Evolutionary conservation across 148 eudicot genomes (phyloP).

Genomic region (Arctostaphylos glauca): DNA sequence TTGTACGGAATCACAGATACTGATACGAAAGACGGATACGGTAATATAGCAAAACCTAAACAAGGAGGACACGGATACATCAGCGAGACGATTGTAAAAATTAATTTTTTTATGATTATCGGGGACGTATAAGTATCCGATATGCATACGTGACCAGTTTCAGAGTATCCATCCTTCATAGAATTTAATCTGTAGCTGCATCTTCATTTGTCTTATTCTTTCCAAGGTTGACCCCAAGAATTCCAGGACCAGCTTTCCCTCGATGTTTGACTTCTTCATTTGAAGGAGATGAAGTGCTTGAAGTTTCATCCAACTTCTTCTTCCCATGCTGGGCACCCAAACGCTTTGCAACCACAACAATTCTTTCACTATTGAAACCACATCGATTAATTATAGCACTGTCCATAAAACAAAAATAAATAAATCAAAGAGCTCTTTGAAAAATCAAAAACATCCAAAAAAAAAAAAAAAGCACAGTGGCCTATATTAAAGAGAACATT

Average conservation of each 20-base stretch:
- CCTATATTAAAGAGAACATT: not conserved
- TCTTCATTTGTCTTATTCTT: conserved; percentile 96
- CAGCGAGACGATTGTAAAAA: no score
- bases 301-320: conserved; percentile 85
- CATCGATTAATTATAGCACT: conserved; percentile 95
- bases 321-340: conserved; percentile 98
- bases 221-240: conserved; percentile 97
- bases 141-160: no score
- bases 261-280: conserved; percentile 78
- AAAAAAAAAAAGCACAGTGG: not conserved
- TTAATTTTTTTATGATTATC: no score
- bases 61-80: no score
- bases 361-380: conserved; percentile 98
- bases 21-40: no score
- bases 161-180: no score
- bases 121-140: no score
- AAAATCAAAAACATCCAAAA: conserved; percentile 11
- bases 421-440: not conserved
- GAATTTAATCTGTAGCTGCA: conserved; percentile 77
- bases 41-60: no score
- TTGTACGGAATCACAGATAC: conserved; percentile 46
- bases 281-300: conserved; percentile 59
- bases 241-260: conserved; percentile 99
- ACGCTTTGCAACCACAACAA: conserved; percentile 90
- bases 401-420: conserved; percentile 23